Evolutionary conservation across 441 rosid species (phyloP).

Genomic region (Adansonia gregorii): DNA sequence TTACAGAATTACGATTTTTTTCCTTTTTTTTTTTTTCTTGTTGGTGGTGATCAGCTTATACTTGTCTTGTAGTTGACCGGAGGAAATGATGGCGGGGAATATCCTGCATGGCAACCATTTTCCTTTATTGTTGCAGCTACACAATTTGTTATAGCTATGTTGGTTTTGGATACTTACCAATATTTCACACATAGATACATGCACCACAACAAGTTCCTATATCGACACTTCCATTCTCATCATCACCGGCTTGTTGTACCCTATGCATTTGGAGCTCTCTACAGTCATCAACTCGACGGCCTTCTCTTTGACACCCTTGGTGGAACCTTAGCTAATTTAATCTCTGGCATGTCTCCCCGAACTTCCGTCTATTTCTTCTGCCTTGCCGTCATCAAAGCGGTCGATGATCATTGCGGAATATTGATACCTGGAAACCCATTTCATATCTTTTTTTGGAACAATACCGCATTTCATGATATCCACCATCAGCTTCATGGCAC

Average conservation of each 20-base stretch:
- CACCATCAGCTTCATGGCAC: slow-evolving; percentile 90
- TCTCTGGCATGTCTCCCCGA: slow-evolving; percentile 87
- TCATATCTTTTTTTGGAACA: slow-evolving; percentile 78
- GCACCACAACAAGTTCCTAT: slow-evolving; percentile 84
- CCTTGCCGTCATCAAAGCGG: slow-evolving; percentile 76
- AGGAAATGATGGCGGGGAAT: slow-evolving; percentile 30
- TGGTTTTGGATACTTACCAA: slow-evolving; percentile 79
- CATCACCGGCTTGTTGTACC: slow-evolving; percentile 90
- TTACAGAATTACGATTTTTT: too few relatives aligned
- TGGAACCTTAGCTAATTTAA: slow-evolving; percentile 64
- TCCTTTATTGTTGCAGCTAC: slow-evolving; percentile 49
- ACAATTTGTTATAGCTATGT: slow-evolving; percentile 72
- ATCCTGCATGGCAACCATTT: slow-evolving; percentile 24
- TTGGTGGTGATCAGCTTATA: neutral
- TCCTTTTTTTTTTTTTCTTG: too few relatives aligned
- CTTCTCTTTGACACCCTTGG: slow-evolving; percentile 79
- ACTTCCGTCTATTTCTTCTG: slow-evolving; percentile 78
- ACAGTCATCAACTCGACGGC: slow-evolving; percentile 80
- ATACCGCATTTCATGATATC: slow-evolving; percentile 87
- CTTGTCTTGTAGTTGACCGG: slow-evolving; percentile 56
- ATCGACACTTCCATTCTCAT: slow-evolving; percentile 73
- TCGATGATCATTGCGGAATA: slow-evolving; percentile 88
- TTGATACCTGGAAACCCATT: slow-evolving; percentile 93
- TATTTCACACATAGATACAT: slow-evolving; percentile 83
- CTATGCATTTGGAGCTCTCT: slow-evolving; percentile 77